These are phyloP conservation scores for Amanita molliuscula DNA, from an alignment of 768 basidiomycete species.

Conservation along the genomic window DNA sequence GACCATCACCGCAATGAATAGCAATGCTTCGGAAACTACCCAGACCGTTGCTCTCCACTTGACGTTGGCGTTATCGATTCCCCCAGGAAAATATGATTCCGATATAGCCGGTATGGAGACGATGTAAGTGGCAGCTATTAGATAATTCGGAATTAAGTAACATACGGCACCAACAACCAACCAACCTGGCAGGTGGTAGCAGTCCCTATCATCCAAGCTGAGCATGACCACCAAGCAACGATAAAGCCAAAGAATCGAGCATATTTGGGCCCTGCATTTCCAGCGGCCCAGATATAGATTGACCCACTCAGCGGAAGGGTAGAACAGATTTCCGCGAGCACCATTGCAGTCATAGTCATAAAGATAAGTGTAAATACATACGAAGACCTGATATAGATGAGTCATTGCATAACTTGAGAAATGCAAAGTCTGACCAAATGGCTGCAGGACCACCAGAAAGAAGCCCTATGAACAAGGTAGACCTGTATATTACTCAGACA, in stretches of 20 bases:
- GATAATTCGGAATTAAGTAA: background rate
- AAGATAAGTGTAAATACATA: slow-evolving; percentile 75
- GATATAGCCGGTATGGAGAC: slow-evolving; percentile 77
- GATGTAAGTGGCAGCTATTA: slow-evolving; percentile 84
- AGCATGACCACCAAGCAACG: slow-evolving; percentile 90
- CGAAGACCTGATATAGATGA: slow-evolving; percentile 56
- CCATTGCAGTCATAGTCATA: slow-evolving; percentile 80
- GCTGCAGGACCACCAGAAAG: slow-evolving; percentile 83
- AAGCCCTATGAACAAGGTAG: slow-evolving; percentile 71
- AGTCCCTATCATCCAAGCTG: slow-evolving; percentile 91
- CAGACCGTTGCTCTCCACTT: slow-evolving; percentile 85
- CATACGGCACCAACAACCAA: background rate
- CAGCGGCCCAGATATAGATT: slow-evolving; percentile 93
- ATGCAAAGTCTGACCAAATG: slow-evolving; percentile 44
- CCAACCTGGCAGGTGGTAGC: slow-evolving; percentile 80
- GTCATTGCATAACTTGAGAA: background rate
- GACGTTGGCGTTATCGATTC: slow-evolving; percentile 54
- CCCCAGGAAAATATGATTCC: slow-evolving; percentile 78
- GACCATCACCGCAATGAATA: slow-evolving; percentile 64
- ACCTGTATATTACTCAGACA: slow-evolving; percentile 26
- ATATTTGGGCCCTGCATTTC: slow-evolving; percentile 82
- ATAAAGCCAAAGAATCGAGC: slow-evolving; percentile 82
- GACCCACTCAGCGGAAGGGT: slow-evolving; percentile 81
- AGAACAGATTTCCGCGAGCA: slow-evolving; percentile 87
- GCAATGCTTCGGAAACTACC: slow-evolving; percentile 66